Conservation (phyloP, 78 protist species). For the Diacronema lutheri region DNA sequence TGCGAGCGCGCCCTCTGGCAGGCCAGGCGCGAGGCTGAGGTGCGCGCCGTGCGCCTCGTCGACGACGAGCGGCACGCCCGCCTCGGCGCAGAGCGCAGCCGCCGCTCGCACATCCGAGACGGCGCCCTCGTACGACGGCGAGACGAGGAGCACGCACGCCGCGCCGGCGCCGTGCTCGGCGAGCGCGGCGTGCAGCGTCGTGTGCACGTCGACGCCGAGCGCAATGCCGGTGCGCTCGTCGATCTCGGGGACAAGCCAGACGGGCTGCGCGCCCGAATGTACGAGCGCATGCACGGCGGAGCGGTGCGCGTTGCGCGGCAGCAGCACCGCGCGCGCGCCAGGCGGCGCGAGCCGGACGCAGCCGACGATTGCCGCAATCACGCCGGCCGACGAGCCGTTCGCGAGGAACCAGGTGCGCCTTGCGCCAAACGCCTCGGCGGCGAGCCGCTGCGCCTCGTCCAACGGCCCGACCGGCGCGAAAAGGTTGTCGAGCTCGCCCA, state of each 20-base stretch:
- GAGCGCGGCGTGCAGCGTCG: neutral
- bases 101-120: neutral
- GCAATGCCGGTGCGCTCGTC: neutral
- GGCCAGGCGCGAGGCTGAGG: neutral
- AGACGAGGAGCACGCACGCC: slow-evolving; percentile 5
- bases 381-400: slow-evolving; percentile 23
- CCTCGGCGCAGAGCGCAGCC: neutral
- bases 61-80: slow-evolving; percentile 18
- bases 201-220: neutral
- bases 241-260: neutral
- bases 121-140: neutral
- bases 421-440: slow-evolving; percentile 18
- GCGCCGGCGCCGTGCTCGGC: too few relatives aligned
- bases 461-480: neutral
- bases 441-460: neutral
- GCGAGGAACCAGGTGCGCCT: neutral
- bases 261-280: neutral
- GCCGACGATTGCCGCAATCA: neutral
- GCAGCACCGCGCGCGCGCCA: neutral
- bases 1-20: too few relatives aligned
- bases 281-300: slow-evolving; percentile 4
- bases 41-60: slow-evolving; percentile 41
- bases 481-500: slow-evolving; percentile 27
- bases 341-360: neutral
- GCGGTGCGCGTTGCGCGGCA: slow-evolving; percentile 26